Base-by-base conservation (phyloP, 441 rosid species). In the Theobroma grandiflorum region DNA sequence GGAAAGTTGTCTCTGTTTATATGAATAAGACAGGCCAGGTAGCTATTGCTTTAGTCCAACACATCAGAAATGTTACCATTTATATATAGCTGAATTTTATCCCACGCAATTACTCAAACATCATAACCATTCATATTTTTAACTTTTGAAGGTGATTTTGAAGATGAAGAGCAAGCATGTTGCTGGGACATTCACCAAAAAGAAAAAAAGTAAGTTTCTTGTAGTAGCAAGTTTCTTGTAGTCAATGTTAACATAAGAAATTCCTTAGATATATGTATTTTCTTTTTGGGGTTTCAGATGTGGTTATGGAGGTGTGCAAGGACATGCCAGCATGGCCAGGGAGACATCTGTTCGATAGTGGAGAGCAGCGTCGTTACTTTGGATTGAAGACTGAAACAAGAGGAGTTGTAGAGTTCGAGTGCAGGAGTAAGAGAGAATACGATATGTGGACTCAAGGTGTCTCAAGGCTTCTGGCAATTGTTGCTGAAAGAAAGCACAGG, bases 251-350 rank as follows among this genome's bases (percentile, higher is more conserved):
- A 59, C 10, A 1, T 22, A 59, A 67, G 55, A 40, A 20, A 26
- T 57, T 18, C 43, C 78, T 62, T 26, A 4, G 4, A 18, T 40
- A 49, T 20, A 37, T 65, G 20, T 31, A 1, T 35, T 61, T 35
- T 26, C 31, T 26, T 26, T 74, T 20, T 66, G 66, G 58, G 9
- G 40, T 40, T 74, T 81, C 93, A 94, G 97, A 86, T 88, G 88
- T 91, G 70, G 92, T 95, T 70, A 10, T 90, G 63, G 95, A 91
- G 70, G 95, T 95, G 14, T 88, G 87, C 87, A 91, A 84, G 75
- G 92, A 90, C 81, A 78, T 92, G 89, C 87, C 97, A 1, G 94
- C 97, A 37, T 95, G 99, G 99, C 93, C 96, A 0, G 97, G 99
- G 8, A 91, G 98, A 80, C 94, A 93, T 78, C 73, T 95, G 47